phyloP scores from a whole-genome alignment of 805 yeast species.

The Zygosaccharomyces bisporus region DNA sequence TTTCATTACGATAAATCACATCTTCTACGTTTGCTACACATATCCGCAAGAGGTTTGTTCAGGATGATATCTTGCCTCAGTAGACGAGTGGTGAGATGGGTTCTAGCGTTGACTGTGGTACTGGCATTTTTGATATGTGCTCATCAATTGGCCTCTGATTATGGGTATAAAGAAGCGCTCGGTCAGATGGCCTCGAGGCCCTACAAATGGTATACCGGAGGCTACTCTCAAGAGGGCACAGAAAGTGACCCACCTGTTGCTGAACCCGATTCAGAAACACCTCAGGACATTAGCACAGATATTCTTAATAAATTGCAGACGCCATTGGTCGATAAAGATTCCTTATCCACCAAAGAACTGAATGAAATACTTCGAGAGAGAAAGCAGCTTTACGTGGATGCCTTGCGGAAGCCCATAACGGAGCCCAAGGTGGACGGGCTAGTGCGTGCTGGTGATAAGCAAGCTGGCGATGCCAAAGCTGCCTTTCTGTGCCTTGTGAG shows the following conservation, averaged over 20 bases:
- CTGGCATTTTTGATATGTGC: conserved; percentile 4
- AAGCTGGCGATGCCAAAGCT: conserved; percentile 57
- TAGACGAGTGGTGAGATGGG: conserved; percentile 4
- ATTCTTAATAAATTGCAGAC: conserved; percentile 14
- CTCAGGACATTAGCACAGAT: conserved; percentile 1
- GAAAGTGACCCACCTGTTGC: background rate
- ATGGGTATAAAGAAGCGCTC: conserved; percentile 1
- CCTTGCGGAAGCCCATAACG: conserved; percentile 37
- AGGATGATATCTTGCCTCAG: conserved; percentile 4
- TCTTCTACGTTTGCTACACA: no score
- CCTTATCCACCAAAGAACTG: conserved; percentile 13
- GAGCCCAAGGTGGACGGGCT: conserved; percentile 48
- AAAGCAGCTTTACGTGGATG: conserved; percentile 37
- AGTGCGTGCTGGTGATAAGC: conserved; percentile 26
- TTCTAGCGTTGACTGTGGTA: conserved; percentile 1
- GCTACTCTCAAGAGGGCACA: background rate
- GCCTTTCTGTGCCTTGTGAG: conserved; percentile 71
- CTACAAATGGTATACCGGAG: conserved; percentile 4
- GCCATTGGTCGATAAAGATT: conserved; percentile 21
- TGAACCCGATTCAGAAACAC: background rate
- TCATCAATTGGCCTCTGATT: conserved; percentile 4
- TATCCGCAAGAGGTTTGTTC: background rate
- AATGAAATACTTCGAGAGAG: conserved; percentile 30
- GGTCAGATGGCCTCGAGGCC: conserved; percentile 6
- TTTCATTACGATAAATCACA: no score